Base-by-base conservation (phyloP, 2,329 filamentous ascomycete genomes). In the Aspergillus sp. region DNA sequence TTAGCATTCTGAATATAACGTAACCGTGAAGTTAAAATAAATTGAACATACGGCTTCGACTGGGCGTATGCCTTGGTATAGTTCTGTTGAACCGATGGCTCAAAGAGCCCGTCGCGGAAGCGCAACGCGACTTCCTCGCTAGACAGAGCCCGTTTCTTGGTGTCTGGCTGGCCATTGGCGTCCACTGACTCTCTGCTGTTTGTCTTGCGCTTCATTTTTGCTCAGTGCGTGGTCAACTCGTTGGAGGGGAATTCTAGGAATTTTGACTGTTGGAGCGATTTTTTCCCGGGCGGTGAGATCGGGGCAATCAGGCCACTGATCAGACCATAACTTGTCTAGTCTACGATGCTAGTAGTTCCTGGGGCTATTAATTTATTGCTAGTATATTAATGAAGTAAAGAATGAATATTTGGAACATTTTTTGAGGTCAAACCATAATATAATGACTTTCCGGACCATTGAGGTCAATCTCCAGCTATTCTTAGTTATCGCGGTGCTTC, bases 201-300 rank as follows among this genome's bases (percentile, higher is more conserved):
- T 20, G 74, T 73, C 65, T 78, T 78, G 60, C 78, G 77, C 70
- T 80, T 80, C 76, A 76, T 76, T 56, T 67, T 70, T 53, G 15
- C 22, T 13, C 32, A 24, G 30, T 34, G 42, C 17, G 47, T 36
- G 43, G 22, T 18, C 32, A 36, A 30, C 30, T 50, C 8, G 38
- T 24, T 53, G 26, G 39, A 48, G 38, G 22, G 44, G 44, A 24
- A 9, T 39, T 20, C n/a, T n/a, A 54, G 51, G 12, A 11, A 20
- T 34, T 43, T 43, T 52, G 30, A n/a, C 43, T 53, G 36, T 38
- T 24, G 42, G 34, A 39, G n/a, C 47, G 57, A 39, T 41, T 51
- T 60, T 57, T 57, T 55, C 42, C 20, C 53, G 48, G 62, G 62
- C 58, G 62, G 64, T 66, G 62, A 66, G 57, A 30, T 53, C 53